These are phyloP conservation scores for Leersia perrieri DNA, from an alignment of 176 grass and related monocot genomes.

Conservation along the genomic window DNA sequence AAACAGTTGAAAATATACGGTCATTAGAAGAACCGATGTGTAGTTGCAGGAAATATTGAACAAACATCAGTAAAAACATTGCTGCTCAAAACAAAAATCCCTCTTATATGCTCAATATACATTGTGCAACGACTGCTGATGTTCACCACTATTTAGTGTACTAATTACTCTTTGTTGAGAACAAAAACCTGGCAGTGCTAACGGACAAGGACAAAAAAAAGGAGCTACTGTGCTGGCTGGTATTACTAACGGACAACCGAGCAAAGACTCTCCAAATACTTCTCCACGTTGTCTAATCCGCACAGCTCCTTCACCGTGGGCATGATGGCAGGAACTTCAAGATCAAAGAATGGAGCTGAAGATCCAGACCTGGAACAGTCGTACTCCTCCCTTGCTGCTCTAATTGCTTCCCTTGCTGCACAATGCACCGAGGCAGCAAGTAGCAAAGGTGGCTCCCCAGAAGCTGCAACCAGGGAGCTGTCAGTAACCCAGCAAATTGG, in stretches of 20 bases:
- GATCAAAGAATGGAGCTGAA: constrained; percentile 41
- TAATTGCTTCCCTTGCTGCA: constrained; percentile 64
- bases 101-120: not conserved
- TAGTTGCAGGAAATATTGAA: not conserved
- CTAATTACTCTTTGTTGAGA: not conserved
- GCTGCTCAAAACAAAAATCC: not conserved
- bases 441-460: constrained; percentile 86
- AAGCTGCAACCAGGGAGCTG: constrained; percentile 44
- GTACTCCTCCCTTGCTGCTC: constrained; percentile 49
- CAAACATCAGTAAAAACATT: not conserved
- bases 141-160: not conserved
- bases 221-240: not conserved
- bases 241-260: no score
- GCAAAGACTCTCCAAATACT: constrained; percentile 54
- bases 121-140: not conserved
- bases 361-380: constrained; percentile 21
- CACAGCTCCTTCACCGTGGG: constrained; percentile 76
- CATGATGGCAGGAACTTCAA: constrained; percentile 76
- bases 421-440: constrained; percentile 84
- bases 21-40: not conserved
- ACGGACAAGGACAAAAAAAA: not conserved
- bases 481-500: not conserved
- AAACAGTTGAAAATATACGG: not conserved
- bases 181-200: not conserved
- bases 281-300: constrained; percentile 73